Evolutionary conservation across 768 basidiomycete genomes (phyloP), one percentile per base, ranked within the genome.

Genomic region (Mycena latifolia): DNA sequence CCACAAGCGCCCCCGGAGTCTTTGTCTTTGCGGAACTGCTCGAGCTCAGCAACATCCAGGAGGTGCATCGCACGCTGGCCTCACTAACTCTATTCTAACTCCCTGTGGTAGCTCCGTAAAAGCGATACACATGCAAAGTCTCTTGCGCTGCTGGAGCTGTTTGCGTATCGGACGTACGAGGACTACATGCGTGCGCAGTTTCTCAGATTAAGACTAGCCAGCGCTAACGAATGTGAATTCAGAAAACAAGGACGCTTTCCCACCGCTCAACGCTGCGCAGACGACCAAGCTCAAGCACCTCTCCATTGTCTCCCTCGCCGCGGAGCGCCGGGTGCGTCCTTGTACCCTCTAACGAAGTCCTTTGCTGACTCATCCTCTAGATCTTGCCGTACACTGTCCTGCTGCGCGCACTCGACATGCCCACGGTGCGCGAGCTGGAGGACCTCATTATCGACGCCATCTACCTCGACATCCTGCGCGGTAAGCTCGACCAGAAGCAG

Each of bases 381-480:
- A 92, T 94, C 71, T 86, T 98, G 3, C 89, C 94, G 0, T 99
- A 99, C 77, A 77, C 88, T 12, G 79, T 85, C 37, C 86, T 99
- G 2, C 86, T 94, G 9, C 75, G 86, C 55, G 81, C 85, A 4
- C 86, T 99, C 22, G 87, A 94, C 53, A 85, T 97, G 77, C 83
- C 89, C 4, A 89, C 87, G 7, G 88, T 96, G 63, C 91, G 96
- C 58, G 93, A 93, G 61, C 89, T 99, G 3, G 97, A 99, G 77
- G 96, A 98, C 78, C 88, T 98, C 69, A 93, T 99, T 75, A 99
- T 99, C 77, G 96, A 98, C 73, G 93, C 93, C 14, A 96, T 98
- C 77, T 99, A 98, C 79, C 88, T 93, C 43, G 92, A 94, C 75
- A 82, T 98, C 41, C 84, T 99, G 39, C 89, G 89, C 54, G 97